Conservation (phyloP, 805 yeast species). For the Dipodascopsis uninucleata region DNA sequence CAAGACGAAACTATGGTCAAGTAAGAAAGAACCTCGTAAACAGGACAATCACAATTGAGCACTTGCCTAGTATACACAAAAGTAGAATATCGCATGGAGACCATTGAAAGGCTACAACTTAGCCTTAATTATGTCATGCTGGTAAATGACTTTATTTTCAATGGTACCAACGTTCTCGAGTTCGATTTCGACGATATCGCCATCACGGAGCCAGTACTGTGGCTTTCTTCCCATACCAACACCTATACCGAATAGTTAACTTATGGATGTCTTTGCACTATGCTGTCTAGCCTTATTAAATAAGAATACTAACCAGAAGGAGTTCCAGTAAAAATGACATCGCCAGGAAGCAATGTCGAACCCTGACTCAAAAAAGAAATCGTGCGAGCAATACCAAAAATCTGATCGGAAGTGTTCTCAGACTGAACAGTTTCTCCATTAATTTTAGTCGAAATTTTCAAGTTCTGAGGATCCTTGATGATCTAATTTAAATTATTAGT, state of each 20-base stretch:
- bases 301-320: constrained; percentile 37
- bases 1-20: too few species aligned
- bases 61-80: constrained; percentile 91
- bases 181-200: constrained; percentile 44
- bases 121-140: constrained; percentile 26
- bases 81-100: constrained; percentile 46
- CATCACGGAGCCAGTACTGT: constrained; percentile 44
- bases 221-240: constrained; percentile 49
- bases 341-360: constrained; percentile 52
- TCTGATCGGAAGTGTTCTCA: constrained; percentile 47
- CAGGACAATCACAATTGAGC: too few species aligned
- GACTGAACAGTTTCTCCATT: constrained; percentile 50
- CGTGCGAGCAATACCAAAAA: constrained; percentile 44
- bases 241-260: constrained; percentile 34
- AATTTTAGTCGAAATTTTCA: constrained; percentile 42
- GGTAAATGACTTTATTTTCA: constrained; percentile 40
- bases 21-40: too few species aligned
- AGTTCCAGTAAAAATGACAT: constrained; percentile 54
- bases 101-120: constrained; percentile 28
- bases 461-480: constrained; percentile 38
- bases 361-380: constrained; percentile 50
- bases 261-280: neutral
- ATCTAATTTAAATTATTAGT: constrained; percentile 17
- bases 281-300: neutral
- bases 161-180: constrained; percentile 46